Evolutionary conservation across 441 rosid species (phyloP).

Genomic region (Populus trichocarpa): DNA sequence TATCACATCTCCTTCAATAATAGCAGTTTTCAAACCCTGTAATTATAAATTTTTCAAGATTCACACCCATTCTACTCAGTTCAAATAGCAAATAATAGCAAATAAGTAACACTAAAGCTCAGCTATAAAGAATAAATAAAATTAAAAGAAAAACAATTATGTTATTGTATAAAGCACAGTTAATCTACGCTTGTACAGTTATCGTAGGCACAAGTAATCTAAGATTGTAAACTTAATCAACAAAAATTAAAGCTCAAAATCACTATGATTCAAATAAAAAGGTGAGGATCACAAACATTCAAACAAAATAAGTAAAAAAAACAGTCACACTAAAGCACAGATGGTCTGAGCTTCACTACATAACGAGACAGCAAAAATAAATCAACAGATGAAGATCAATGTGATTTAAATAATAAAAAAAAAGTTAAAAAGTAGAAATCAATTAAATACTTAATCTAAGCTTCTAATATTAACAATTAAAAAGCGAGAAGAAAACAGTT

Average conservation of each 20-base stretch:
- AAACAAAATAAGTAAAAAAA: neutral
- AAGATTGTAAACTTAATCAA: neutral
- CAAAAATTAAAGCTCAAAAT: neutral
- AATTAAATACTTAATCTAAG: neutral
- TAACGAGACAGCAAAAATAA: neutral
- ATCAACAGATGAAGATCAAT: neutral
- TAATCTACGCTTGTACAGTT: neutral
- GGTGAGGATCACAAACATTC: neutral
- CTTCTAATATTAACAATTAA: neutral
- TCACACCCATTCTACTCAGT: neutral
- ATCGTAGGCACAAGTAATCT: neutral
- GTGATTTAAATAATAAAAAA: neutral
- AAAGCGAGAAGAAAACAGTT: neutral
- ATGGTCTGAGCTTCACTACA: neutral
- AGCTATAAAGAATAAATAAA: neutral
- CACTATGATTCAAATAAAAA: neutral
- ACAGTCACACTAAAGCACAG: neutral
- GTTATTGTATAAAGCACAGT: neutral
- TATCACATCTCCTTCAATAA: slow-evolving; percentile 90
- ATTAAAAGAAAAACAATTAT: neutral
- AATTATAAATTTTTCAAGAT: neutral
- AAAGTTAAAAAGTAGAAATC: neutral
- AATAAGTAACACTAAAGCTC: neutral
- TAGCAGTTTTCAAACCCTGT: slow-evolving; percentile 94
- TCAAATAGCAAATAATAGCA: neutral